Percentiles rank a stretch among this genome's conserved stretches.
Conservation (phyloP, 2,329 filamentous ascomycete species). For the Aspergillus sp. region DNA sequence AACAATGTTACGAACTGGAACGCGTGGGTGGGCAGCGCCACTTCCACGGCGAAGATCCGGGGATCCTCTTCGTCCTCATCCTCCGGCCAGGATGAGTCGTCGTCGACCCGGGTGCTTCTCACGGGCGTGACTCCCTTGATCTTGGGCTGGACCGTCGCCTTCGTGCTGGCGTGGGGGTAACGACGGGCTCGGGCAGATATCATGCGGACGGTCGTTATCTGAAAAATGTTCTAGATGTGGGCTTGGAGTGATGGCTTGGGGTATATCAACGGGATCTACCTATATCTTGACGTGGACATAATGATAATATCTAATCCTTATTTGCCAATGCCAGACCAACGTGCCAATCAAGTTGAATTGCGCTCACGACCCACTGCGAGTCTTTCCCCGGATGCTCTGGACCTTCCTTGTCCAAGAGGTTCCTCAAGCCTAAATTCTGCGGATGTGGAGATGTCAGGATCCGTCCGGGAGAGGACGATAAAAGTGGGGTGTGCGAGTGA, state of each 20-base stretch:
- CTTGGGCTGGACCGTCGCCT: neutral
- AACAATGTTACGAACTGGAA: conserved; percentile 35
- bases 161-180: neutral
- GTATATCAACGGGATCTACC: neutral
- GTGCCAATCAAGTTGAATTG: too few relatives aligned
- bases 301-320: neutral
- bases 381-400: too few relatives aligned
- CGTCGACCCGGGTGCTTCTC: neutral
- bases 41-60: conserved; percentile 1
- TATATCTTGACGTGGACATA: neutral
- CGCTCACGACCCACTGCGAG: too few relatives aligned
- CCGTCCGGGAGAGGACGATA: too few relatives aligned
- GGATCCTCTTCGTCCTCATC: conserved; percentile 1
- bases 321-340: too few relatives aligned
- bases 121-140: neutral
- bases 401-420: too few relatives aligned
- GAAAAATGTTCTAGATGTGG: neutral
- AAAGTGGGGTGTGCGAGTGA: too few relatives aligned
- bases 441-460: too few relatives aligned
- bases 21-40: conserved; percentile 34
- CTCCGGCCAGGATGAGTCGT: neutral
- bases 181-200: neutral
- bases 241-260: neutral
- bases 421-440: too few relatives aligned
- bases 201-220: neutral